Base-by-base conservation (phyloP, 805 yeast genomes). In the Kuraishia ogatae region DNA sequence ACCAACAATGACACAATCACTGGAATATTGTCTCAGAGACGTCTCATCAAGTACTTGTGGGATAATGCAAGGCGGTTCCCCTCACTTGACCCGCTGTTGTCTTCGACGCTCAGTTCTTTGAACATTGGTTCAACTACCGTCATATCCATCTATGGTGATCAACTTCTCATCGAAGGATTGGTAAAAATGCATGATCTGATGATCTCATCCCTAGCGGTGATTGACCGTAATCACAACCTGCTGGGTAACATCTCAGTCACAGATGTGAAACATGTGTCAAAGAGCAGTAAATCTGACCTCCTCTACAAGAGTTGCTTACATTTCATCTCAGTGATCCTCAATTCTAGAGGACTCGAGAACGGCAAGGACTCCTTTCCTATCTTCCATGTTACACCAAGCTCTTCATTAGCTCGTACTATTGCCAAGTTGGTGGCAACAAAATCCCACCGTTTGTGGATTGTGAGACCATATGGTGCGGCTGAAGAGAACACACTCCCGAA, bases 331-430 rank as follows among this genome's bases (percentile, higher is more conserved):
- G 86, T 91, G 59, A 91, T 92, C 58, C 78, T 94, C 59, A 85
- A 87, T 60, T 85, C 85, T 55, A 84, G 97, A 66, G 99, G 99
- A 21, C 77, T 93, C 35, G 96, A 87, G 64, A 92, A 91, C 66
- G 97, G 97, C 53, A 91, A 92, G 70, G 99, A 93, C 73, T 90
- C 96, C 48, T 93, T 87, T 77, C 99, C 99, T 19, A 93, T 94
- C 48, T 93, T 93, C 78, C 96, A 93, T 68, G 97, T 93, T 24
- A 85, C 89, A 59, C 81, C 83, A 58, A 78, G 80, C 48, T 83
- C 96, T 10, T 84, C 94, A 0, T 76, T 94, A 53, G 96, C 90
- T 39, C 81, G 97, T 68, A 90, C 96, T 8, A 80, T 94, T 64
- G 98, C 98, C 39, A 93, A 94, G 68, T 75, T 93, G 61, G 98